phyloP scores from a whole-genome alignment of 23 red algal genomes.

The Gracilaria caudata region DNA sequence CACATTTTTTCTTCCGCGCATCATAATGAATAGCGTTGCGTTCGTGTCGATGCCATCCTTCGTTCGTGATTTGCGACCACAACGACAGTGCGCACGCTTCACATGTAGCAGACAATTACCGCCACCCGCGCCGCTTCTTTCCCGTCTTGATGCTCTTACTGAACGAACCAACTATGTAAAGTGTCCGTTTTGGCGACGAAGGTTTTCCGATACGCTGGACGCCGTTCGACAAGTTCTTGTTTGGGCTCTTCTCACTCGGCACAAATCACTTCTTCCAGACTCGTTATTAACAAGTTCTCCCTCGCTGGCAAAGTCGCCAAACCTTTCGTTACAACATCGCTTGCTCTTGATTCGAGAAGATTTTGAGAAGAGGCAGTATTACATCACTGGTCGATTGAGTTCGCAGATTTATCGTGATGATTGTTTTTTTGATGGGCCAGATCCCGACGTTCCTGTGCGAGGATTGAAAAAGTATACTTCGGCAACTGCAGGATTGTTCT shows the following conservation, averaged over 20 bases:
- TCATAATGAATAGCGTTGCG: neutral
- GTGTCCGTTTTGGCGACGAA: constrained; percentile 74
- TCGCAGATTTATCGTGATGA: constrained; percentile 54
- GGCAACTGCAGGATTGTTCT: constrained; percentile 59
- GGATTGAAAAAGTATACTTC: constrained; percentile 56
- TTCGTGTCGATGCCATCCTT: neutral
- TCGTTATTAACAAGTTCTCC: neutral
- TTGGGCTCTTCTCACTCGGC: constrained; percentile 36
- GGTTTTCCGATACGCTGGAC: constrained; percentile 62
- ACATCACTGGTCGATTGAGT: constrained; percentile 63
- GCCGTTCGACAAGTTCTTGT: constrained; percentile 16
- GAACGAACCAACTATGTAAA: constrained; percentile 48
- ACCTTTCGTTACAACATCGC: neutral
- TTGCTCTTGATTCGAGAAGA: constrained; percentile 57
- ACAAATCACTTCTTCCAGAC: constrained; percentile 58
- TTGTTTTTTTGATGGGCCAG: constrained; percentile 71
- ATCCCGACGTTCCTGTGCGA: constrained; percentile 62
- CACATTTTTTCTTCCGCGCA: neutral
- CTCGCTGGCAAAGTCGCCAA: constrained; percentile 1
- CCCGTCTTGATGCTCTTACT: constrained; percentile 20
- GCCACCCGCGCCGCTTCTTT: constrained; percentile 12
- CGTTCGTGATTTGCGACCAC: neutral
- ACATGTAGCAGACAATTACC: constrained; percentile 6
- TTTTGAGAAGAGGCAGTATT: constrained; percentile 68
- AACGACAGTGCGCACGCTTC: neutral